phyloP scores from a whole-genome alignment of 2,329 filamentous ascomycete genomes.

The Lachnellula cervina region DNA sequence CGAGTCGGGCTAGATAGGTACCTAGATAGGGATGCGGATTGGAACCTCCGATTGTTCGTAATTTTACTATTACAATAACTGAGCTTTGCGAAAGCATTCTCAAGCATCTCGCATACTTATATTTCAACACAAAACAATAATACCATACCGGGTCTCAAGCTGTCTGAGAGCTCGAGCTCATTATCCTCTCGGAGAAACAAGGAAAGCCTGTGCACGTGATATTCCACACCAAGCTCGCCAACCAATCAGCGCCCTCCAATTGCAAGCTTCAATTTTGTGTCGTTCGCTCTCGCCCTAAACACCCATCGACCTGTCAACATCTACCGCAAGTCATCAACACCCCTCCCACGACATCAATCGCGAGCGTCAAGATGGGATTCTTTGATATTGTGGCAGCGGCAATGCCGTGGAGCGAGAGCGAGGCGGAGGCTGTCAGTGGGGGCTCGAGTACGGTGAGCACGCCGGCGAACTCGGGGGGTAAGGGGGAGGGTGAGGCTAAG shows the following conservation, averaged over 20 bases:
- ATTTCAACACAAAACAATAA: not conserved
- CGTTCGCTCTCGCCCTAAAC: constrained; percentile 9
- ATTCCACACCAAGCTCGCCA: not conserved
- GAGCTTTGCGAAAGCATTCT: too few species aligned
- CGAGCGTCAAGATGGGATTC: constrained; percentile 51
- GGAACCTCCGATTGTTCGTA: too few species aligned
- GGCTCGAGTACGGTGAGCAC: constrained; percentile 9
- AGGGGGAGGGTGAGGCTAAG: constrained; percentile 37
- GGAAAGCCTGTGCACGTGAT: not conserved
- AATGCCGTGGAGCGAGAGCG: constrained; percentile 58
- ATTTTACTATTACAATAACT: too few species aligned
- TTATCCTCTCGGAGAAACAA: not conserved
- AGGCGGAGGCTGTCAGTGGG: constrained; percentile 50
- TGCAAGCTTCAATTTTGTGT: constrained; percentile 14
- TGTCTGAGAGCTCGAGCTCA: too few species aligned
- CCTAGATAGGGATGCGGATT: too few species aligned
- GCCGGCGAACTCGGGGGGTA: constrained; percentile 43
- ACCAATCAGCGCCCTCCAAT: constrained; percentile 29
- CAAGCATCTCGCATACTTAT: not conserved
- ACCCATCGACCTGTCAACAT: constrained; percentile 3
- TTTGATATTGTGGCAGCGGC: constrained; percentile 63
- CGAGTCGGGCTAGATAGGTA: too few species aligned
- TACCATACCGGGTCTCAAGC: not conserved
- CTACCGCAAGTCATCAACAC: not conserved
- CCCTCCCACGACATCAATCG: not conserved